These are phyloP conservation scores for Leucosporidium yakuticum DNA, from an alignment of 768 basidiomycete genomes.

Conservation along the genomic window DNA sequence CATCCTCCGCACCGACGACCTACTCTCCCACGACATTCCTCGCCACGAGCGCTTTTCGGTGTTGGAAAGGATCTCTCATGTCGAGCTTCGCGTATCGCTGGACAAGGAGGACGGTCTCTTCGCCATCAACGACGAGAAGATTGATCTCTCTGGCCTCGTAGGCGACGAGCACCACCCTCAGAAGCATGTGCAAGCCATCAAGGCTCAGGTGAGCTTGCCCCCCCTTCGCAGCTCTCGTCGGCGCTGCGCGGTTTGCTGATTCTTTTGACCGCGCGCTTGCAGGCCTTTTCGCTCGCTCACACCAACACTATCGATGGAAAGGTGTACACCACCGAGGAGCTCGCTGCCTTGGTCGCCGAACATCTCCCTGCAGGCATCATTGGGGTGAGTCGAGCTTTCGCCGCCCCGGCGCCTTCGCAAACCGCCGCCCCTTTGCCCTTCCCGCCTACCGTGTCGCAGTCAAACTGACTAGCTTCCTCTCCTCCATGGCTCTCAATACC, in stretches of 20 bases:
- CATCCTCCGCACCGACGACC: slow-evolving; percentile 7
- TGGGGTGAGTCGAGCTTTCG: background rate
- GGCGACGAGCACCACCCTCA: no score
- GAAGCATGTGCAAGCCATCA: background rate
- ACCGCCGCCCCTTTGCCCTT: background rate
- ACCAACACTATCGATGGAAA: background rate
- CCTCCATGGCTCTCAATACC: no score
- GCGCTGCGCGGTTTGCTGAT: no score
- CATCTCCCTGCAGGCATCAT: background rate
- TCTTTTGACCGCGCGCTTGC: no score
- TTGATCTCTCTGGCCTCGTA: background rate
- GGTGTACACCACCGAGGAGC: background rate
- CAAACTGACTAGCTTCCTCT: background rate
- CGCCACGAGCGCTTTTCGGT: background rate
- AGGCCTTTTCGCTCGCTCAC: no score
- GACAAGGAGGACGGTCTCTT: background rate
- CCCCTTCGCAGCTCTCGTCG: no score
- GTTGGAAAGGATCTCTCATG: background rate
- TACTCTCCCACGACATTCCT: background rate
- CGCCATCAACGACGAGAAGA: background rate
- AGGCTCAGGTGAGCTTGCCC: background rate
- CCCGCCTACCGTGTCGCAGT: background rate
- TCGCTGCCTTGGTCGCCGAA: background rate
- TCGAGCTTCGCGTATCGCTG: background rate
- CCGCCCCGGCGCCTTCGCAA: background rate